A percentile compares a stretch with the other conserved stretches of the same genome.
Conservation (phyloP, 495 filamentous ascomycete genomes). For the Tuber umbilicatum region DNA sequence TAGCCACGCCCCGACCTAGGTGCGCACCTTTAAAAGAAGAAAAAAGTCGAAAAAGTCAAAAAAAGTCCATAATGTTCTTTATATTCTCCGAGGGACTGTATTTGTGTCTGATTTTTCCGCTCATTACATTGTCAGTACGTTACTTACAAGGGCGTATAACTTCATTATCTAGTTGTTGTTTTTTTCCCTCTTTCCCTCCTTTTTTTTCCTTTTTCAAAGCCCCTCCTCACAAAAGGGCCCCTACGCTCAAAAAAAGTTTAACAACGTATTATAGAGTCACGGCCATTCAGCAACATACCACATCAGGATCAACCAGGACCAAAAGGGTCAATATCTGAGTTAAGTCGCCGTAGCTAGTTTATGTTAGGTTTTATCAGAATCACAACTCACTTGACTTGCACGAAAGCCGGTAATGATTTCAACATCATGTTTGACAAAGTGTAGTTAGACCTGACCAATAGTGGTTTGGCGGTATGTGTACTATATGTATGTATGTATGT, state of each 20-base stretch:
- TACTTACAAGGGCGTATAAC: not conserved
- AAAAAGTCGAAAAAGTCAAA: too few relatives aligned
- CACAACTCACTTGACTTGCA: not conserved
- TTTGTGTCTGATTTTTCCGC: not conserved
- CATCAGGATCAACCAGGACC: not conserved
- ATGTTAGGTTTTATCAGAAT: not conserved
- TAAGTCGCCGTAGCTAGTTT: not conserved
- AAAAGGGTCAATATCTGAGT: not conserved
- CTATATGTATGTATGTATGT: not conserved
- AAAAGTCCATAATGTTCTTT: not conserved
- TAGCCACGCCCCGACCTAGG: slow-evolving; percentile 67
- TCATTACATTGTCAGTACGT: not conserved
- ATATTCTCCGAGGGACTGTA: not conserved
- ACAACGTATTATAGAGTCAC: not conserved
- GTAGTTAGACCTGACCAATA: not conserved
- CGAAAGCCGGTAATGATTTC: not conserved
- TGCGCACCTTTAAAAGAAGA: not conserved
- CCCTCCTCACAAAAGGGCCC: not conserved
- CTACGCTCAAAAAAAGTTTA: not conserved
- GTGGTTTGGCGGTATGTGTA: not conserved
- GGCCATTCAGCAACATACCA: not conserved
- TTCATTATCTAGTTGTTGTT: not conserved
- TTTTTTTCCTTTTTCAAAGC: not conserved
- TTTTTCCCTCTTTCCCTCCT: not conserved
- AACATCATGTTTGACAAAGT: not conserved